Percentiles rank a stretch among this genome's conserved stretches.
Conservation (phyloP, 164 flowering plant genomes). For the Stephania japonica region DNA sequence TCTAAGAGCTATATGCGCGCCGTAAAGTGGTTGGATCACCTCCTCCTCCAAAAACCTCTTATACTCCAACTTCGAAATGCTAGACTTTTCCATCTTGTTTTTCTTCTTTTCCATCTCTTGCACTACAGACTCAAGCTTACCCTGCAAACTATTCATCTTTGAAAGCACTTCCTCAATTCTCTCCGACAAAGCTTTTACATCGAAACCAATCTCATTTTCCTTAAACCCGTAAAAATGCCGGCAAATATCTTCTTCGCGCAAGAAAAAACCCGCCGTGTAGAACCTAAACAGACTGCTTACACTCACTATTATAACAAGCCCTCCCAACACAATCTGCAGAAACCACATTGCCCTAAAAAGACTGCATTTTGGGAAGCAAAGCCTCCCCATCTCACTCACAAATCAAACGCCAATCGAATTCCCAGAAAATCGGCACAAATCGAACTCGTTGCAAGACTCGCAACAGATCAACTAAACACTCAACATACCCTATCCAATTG, state of each 20-base stretch:
- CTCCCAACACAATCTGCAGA: slow-evolving; percentile 62
- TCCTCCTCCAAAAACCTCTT: slow-evolving; percentile 62
- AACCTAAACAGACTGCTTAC: slow-evolving; percentile 50
- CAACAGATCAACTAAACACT: neutral
- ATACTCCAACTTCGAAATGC: slow-evolving; percentile 39
- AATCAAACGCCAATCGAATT: neutral
- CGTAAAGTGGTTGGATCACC: slow-evolving; percentile 70
- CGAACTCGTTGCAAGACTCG: too few relatives aligned
- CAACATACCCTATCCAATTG: neutral
- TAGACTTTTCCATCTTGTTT: slow-evolving; percentile 17
- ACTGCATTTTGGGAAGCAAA: slow-evolving; percentile 47
- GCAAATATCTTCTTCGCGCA: slow-evolving; percentile 60
- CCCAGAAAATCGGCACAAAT: neutral
- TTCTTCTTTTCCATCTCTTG: slow-evolving; percentile 52
- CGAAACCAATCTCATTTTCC: slow-evolving; percentile 36
- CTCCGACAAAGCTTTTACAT: slow-evolving; percentile 43
- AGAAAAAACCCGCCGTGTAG: slow-evolving; percentile 72
- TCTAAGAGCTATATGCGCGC: slow-evolving; percentile 70
- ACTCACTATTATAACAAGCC: slow-evolving; percentile 63
- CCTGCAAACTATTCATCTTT: slow-evolving; percentile 56
- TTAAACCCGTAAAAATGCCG: slow-evolving; percentile 43
- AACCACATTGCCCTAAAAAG: slow-evolving; percentile 43
- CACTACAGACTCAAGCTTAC: slow-evolving; percentile 53
- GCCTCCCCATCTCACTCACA: slow-evolving; percentile 35
- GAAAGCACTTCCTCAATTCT: slow-evolving; percentile 62